These are phyloP conservation scores for Sphaerostilbella broomeana DNA, from an alignment of 2,329 filamentous ascomycete species.

Conservation along the genomic window DNA sequence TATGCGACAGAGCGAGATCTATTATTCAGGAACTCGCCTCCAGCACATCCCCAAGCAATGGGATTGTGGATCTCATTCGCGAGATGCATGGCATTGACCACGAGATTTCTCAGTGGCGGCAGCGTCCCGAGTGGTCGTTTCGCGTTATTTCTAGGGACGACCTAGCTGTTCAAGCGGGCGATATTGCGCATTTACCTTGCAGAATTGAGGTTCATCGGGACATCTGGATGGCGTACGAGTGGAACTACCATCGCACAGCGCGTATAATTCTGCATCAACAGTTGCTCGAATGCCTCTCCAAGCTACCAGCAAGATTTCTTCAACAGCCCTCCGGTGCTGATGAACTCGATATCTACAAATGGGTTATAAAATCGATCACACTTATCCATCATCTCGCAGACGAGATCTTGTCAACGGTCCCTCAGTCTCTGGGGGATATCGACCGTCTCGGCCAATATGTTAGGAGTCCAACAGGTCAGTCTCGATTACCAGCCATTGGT, in stretches of 20 bases:
- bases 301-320: no score
- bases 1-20: slow-evolving; percentile 25
- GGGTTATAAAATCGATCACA: slow-evolving; percentile 16
- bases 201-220: slow-evolving; percentile 31
- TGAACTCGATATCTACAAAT: no score
- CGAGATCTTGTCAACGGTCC: slow-evolving; percentile 30
- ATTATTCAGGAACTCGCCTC: no score
- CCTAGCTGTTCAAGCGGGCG: no score
- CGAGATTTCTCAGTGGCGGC: slow-evolving; percentile 25
- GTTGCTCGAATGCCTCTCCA: slow-evolving; percentile 25
- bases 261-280: slow-evolving; percentile 32
- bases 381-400: slow-evolving; percentile 26
- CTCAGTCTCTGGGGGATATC: slow-evolving; percentile 32
- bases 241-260: slow-evolving; percentile 34
- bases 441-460: slow-evolving; percentile 19
- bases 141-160: slow-evolving; percentile 18
- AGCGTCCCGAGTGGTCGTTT: slow-evolving; percentile 29
- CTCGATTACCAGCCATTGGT: slow-evolving; percentile 28
- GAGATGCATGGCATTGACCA: slow-evolving; percentile 27
- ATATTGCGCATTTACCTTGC: no score
- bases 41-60: no score
- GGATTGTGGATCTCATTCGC: slow-evolving; percentile 23
- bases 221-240: slow-evolving; percentile 36
- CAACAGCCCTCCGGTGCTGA: no score
- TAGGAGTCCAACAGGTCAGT: slow-evolving; percentile 9